Evolutionary conservation across 768 basidiomycete genomes (phyloP).

Genomic region (Suillus variegatus): DNA sequence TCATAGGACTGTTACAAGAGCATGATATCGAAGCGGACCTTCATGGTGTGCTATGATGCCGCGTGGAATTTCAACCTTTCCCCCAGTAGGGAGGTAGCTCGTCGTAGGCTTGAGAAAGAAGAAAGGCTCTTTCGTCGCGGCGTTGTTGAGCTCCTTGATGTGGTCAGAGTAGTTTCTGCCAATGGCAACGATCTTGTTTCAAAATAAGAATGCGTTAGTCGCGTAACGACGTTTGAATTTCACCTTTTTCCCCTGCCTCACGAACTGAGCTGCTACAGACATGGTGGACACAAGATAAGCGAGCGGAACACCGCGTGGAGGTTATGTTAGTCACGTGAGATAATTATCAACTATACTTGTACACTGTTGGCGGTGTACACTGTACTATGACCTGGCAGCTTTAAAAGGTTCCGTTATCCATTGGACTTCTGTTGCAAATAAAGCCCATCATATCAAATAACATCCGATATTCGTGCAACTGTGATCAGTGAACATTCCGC

Average conservation of each 20-base stretch:
- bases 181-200: constrained; percentile 83
- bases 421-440: too few relatives aligned
- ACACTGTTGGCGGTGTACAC: too few relatives aligned
- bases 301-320: constrained; percentile 7
- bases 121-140: constrained; percentile 88
- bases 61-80: constrained; percentile 80
- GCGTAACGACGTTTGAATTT: neutral
- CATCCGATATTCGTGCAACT: too few relatives aligned
- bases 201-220: neutral
- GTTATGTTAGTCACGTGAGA: neutral
- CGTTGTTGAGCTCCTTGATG: constrained; percentile 88
- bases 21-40: constrained; percentile 47
- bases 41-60: constrained; percentile 90
- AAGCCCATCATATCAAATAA: too few relatives aligned
- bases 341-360: neutral
- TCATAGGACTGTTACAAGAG: neutral
- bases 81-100: constrained; percentile 78
- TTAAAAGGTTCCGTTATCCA: too few relatives aligned
- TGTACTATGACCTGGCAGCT: too few relatives aligned
- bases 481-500: too few relatives aligned
- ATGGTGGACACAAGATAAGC: constrained; percentile 21
- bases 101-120: constrained; percentile 98
- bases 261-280: constrained; percentile 41
- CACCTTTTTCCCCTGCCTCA: constrained; percentile 50
- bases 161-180: constrained; percentile 94